Evolutionary conservation across 2,329 filamentous ascomycete species (phyloP), one percentile per base, ranked within the genome.

Genomic region (Aaosphaeria arxii): DNA sequence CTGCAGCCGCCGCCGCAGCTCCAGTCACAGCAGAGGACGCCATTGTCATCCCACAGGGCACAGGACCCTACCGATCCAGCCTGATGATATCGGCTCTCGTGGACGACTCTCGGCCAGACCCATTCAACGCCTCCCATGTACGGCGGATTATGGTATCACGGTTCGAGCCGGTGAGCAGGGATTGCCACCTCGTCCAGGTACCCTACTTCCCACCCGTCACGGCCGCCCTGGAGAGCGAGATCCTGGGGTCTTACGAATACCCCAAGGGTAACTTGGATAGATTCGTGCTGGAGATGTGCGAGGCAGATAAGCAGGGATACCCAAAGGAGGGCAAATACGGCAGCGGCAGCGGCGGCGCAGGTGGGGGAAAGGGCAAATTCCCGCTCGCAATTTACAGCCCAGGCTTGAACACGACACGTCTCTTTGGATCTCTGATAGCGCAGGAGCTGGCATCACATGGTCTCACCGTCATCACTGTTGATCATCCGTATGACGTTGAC

Each of bases 401-500:
- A 0, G 77, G 75, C 2, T 59, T 71, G 29, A 71, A 72, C 4
- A 68, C 68, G 13, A 71, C 73, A 0, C 64, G 76, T 0, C 56
- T 74, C 1, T 47, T 75, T 3, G 74, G 77, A 47, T 66, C 60
- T 4, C 63, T 64, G 4, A 63, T 74, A 49, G 72, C 74, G 2
- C 67, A 69, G 4, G 69, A 75, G 1, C 61, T 80, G 1, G 73
- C 77, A 0, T 74, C 71, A 36, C 61, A 70, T 11, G 77, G 77
- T 0, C 77, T 72, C 47, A 63, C 70, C 0, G 72, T 79, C 5
- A 60, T 78, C 30, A 67, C 74, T 0, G 60, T 80, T 17, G 77
- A 80, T 46, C 76, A 79, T 43, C 69, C 76, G 0, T 76, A 74
- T 44, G 77, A 80, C 40, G 67, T 71, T 1, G 48, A 59, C 1